phyloP scores from a whole-genome alignment of 768 basidiomycete species.

The Exsudoporus frostii region DNA sequence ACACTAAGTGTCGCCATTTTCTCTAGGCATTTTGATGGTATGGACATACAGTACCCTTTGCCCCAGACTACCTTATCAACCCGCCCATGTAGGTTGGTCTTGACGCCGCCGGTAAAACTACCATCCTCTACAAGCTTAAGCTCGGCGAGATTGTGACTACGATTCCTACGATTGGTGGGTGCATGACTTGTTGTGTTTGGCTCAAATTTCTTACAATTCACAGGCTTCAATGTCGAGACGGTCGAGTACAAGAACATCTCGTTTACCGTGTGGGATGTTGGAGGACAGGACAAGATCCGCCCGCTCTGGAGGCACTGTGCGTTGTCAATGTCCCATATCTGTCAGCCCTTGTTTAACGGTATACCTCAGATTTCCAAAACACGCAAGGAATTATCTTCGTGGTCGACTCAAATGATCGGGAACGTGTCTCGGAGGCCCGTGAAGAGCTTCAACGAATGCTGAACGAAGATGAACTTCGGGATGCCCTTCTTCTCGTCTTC shows the following conservation, averaged over 20 bases:
- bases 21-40: conserved; percentile 94
- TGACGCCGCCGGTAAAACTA: conserved; percentile 98
- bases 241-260: conserved; percentile 99
- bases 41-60: conserved; percentile 23
- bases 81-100: conserved; percentile 76
- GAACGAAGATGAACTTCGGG: conserved; percentile 98
- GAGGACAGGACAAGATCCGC: conserved; percentile 99
- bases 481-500: conserved; percentile 97
- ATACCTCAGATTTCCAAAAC: conserved; percentile 92
- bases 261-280: conserved; percentile 99
- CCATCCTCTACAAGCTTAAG: conserved; percentile 99
- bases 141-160: conserved; percentile 99
- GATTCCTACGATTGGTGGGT: conserved; percentile 97
- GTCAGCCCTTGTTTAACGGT: conserved; percentile 13
- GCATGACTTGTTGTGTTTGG: conserved; percentile 7
- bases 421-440: conserved; percentile 98
- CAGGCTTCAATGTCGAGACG: conserved; percentile 99
- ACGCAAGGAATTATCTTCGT: conserved; percentile 99
- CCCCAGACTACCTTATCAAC: conserved; percentile 10
- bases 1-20: conserved; percentile 25
- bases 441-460: conserved; percentile 99
- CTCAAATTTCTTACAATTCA: conserved; percentile 13
- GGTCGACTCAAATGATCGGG: conserved; percentile 98
- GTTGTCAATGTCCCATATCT: conserved; percentile 33
- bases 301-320: conserved; percentile 99